Conservation (phyloP, 228 moss, liverwort and hornwort genomes). For the Sphagnum fallax region DNA sequence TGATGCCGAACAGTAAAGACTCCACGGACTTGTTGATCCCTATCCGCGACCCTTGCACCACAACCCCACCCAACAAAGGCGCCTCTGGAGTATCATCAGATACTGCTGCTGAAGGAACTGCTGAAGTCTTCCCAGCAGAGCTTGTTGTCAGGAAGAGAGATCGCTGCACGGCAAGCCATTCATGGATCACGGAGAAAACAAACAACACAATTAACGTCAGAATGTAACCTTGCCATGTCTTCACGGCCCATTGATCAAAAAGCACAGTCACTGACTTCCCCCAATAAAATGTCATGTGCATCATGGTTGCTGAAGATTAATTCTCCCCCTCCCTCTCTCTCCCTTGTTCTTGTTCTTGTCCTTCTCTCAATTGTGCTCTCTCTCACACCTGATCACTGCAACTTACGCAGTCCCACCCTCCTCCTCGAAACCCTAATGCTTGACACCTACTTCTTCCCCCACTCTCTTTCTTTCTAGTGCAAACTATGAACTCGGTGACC, state of each 20-base stretch:
- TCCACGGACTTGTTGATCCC: conserved; percentile 11
- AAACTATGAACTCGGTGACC: too few species aligned
- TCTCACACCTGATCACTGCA: too few species aligned
- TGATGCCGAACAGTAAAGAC: conserved; percentile 39
- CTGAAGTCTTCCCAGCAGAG: neutral
- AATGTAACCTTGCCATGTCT: conserved; percentile 30
- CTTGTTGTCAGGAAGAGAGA: conserved; percentile 6
- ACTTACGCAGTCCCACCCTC: too few species aligned
- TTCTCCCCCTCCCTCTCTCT: neutral
- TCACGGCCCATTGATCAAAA: conserved; percentile 58
- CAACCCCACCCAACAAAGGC: conserved; percentile 17
- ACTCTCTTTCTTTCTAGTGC: too few species aligned
- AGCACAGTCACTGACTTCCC: conserved; percentile 54
- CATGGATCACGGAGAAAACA: conserved; percentile 38
- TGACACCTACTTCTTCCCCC: too few species aligned
- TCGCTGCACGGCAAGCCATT: conserved; percentile 48
- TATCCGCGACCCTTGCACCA: neutral
- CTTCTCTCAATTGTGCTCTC: too few species aligned
- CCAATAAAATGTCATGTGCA: conserved; percentile 81
- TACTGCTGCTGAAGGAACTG: neutral
- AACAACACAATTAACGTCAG: conserved; percentile 40
- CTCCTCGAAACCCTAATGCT: too few species aligned
- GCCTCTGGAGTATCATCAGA: conserved; percentile 3
- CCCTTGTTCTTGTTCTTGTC: too few species aligned
- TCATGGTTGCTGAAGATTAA: conserved; percentile 21